phyloP scores from a whole-genome alignment of 352 stramenopile genomes.

The Pythium graminicola region DNA sequence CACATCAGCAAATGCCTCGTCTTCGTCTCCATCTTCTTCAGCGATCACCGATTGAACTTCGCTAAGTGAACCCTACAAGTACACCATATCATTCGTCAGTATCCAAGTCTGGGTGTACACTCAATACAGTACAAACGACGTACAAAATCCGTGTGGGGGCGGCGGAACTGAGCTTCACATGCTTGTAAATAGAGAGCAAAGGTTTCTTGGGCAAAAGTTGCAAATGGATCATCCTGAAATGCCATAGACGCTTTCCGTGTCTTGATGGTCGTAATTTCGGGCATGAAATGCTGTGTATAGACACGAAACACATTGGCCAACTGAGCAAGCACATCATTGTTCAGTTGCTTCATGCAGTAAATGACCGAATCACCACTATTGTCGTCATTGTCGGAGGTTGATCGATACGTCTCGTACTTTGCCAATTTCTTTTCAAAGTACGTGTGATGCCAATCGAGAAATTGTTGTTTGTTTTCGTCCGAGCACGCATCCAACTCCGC shows the following conservation, averaged over 20 bases:
- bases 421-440: conserved; percentile 59
- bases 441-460: conserved; percentile 74
- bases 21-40: conserved; percentile 15
- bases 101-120: neutral
- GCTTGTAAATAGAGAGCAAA: conserved; percentile 52
- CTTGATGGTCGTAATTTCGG: conserved; percentile 36
- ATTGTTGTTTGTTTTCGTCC: conserved; percentile 75
- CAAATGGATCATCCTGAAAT: conserved; percentile 56
- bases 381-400: conserved; percentile 14
- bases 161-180: conserved; percentile 49
- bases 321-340: conserved; percentile 40
- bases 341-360: conserved; percentile 49
- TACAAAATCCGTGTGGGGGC: conserved; percentile 55
- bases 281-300: conserved; percentile 62
- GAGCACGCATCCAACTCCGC: conserved; percentile 59
- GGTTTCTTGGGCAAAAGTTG: conserved; percentile 62
- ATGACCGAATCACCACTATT: conserved; percentile 37
- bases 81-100: neutral
- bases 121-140: conserved; percentile 8
- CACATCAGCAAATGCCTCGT: conserved; percentile 3
- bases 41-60: conserved; percentile 36
- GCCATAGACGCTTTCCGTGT: conserved; percentile 36
- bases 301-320: conserved; percentile 53
- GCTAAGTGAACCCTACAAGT: conserved; percentile 37
- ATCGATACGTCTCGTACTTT: conserved; percentile 26